Evolutionary conservation across 2,329 filamentous ascomycete species (phyloP), one percentile per base, ranked within the genome.

Genomic region (Calonectria hongkongensis): DNA sequence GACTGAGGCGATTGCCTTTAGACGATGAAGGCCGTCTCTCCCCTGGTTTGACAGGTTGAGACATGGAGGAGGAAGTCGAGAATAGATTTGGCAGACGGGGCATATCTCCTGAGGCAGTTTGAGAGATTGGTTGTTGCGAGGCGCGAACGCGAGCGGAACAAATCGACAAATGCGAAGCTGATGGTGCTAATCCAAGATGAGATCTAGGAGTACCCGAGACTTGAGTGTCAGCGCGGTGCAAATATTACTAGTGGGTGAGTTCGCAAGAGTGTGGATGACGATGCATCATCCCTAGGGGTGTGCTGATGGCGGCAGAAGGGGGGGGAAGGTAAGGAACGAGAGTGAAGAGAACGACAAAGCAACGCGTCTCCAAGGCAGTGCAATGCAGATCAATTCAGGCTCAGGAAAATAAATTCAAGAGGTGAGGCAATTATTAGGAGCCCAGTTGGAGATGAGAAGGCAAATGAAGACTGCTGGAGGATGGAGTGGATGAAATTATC

Each of bases 1-100:
- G 93, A 77, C 92, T 92, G 79, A 98, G 91, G 82, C 94, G 93
- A 84, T 92, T 95, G 82, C 91, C 90, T 85, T 94, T 95, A 79
- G 90, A 91, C 76, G 88, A 87, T 51, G 91, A 92, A 68, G 88
- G 86, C 82, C 90, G 88, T 82, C 90, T 88, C 83, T 91, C 88
- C 79, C 84, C 86, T 75, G 84, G 81, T 84, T 86, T 89, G 82
- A 90, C 89, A 75, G 84, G 81, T 74, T 82, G 81, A 77, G 85
- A 80, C 84, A 86, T 86, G 79, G 81, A 88, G 82, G 85, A 87
- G 83, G 85, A 87, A 80, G 87, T 86, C 72, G 85, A 85, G 81
- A 92, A 91, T 72, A 88, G 89, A 79, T 91, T 91, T 75, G 92
- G 86, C 85, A 87, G 89, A 84, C 89, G 89, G 82, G 89, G 89